Percentiles rank a stretch among this genome's conserved stretches.
Evolutionary conservation across 768 basidiomycete genomes (phyloP).

Genomic region (Aureoboletus auriporus): DNA sequence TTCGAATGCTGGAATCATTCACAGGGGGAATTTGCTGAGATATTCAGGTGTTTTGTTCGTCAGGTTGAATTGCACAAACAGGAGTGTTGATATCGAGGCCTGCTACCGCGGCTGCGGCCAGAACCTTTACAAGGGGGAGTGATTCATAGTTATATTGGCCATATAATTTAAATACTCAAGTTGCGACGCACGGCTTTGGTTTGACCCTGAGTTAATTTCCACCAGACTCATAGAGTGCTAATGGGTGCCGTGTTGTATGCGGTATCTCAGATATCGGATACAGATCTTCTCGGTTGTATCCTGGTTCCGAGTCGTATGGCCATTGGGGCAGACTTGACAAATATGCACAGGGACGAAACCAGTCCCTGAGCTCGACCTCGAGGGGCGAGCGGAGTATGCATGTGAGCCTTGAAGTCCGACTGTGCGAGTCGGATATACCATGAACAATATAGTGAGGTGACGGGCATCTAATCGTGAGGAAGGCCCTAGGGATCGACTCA

Average conservation of each 20-base stretch:
- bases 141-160: background rate
- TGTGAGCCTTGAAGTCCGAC: no score
- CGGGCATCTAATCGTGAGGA: no score
- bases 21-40: constrained; percentile 25
- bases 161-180: no score
- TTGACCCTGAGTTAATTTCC: constrained; percentile 22
- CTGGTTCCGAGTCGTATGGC: background rate
- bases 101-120: constrained; percentile 18
- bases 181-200: constrained; percentile 24
- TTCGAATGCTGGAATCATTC: no score
- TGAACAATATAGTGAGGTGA: no score
- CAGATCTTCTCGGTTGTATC: background rate
- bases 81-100: constrained; percentile 24
- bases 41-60: constrained; percentile 25
- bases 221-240: constrained; percentile 27
- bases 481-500: no score
- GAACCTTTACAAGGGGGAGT: constrained; percentile 13
- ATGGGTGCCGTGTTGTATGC: constrained; percentile 19
- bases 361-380: no score
- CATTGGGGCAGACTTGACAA: background rate
- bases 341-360: no score
- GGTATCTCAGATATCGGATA: background rate
- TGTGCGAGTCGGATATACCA: no score
- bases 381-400: no score
- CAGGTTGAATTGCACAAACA: constrained; percentile 17